Conservation (phyloP, 768 basidiomycete genomes). For the Leccinum sublutescens region DNA sequence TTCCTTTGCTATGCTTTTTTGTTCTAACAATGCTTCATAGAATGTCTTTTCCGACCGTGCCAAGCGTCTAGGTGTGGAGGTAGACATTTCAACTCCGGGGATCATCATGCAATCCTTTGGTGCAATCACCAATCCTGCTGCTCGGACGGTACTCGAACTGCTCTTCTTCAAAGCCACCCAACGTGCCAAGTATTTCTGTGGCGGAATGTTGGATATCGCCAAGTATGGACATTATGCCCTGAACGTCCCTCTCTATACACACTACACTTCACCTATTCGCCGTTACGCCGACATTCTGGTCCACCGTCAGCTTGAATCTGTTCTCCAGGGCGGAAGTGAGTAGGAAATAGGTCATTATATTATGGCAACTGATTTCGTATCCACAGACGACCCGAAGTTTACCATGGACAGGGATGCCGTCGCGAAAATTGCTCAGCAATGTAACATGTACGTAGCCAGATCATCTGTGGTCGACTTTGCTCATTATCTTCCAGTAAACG, state of each 20-base stretch:
- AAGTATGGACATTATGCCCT: conserved; percentile 95
- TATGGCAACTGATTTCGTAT: conserved; percentile 5
- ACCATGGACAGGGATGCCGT: conserved; percentile 97
- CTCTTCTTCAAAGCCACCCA: conserved; percentile 91
- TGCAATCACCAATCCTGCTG: conserved; percentile 67
- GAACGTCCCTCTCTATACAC: conserved; percentile 88
- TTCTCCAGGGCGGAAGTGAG: conserved; percentile 69
- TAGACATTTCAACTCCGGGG: conserved; percentile 78
- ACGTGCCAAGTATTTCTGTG: conserved; percentile 96
- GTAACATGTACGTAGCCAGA: conserved; percentile 74
- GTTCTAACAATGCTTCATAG: conserved; percentile 37
- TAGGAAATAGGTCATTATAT: conserved; percentile 2
- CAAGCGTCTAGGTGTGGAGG: conserved; percentile 73
- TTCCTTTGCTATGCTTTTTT: not conserved
- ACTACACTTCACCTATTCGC: conserved; percentile 90
- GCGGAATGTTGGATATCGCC: conserved; percentile 98
- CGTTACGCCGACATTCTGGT: conserved; percentile 94
- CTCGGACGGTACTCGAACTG: conserved; percentile 76
- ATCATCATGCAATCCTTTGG: conserved; percentile 83
- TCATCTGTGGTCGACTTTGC: not conserved
- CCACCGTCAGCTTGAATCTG: conserved; percentile 93
- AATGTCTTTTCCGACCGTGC: conserved; percentile 79
- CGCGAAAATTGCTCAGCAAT: conserved; percentile 96
- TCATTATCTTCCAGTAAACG: conserved; percentile 59
- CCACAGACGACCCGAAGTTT: conserved; percentile 77